A percentile compares a stretch with the other conserved stretches of the same genome.
These are phyloP conservation scores for Plasmodium inui DNA, from an alignment of 169 alveolate genomes.

Conservation along the genomic window DNA sequence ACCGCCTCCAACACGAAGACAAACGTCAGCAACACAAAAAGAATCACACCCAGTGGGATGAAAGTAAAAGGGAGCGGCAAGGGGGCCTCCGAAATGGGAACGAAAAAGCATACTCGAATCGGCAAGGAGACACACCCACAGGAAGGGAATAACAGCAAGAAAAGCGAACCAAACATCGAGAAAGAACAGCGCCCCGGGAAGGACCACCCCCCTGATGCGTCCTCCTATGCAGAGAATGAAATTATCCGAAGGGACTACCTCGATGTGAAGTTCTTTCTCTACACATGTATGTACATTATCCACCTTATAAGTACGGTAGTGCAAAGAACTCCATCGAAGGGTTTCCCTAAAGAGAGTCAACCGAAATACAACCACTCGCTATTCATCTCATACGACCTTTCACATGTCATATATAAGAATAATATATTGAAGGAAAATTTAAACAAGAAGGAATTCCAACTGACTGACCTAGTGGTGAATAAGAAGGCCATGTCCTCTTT, in stretches of 20 bases:
- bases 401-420: constrained; percentile 41
- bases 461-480: constrained; percentile 4
- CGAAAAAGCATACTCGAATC: background rate
- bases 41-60: background rate
- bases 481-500: constrained; percentile 40
- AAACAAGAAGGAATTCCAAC: background rate
- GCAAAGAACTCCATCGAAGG: background rate
- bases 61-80: background rate
- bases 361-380: background rate
- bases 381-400: constrained; percentile 40
- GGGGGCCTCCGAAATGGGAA: background rate
- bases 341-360: background rate
- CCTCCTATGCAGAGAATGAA: background rate
- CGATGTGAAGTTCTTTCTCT: constrained; percentile 44
- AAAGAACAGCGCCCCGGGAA: background rate
- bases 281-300: constrained; percentile 46
- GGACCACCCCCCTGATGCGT: background rate
- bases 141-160: background rate
- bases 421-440: background rate
- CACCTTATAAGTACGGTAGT: background rate
- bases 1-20: background rate
- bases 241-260: constrained; percentile 6
- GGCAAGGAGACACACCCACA: background rate
- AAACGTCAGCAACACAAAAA: background rate
- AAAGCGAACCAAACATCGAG: background rate